A percentile compares a stretch with the other conserved stretches of the same genome.
Conservation (phyloP, 2,329 filamentous ascomycete genomes). For the Pestalotiopsis sp. region DNA sequence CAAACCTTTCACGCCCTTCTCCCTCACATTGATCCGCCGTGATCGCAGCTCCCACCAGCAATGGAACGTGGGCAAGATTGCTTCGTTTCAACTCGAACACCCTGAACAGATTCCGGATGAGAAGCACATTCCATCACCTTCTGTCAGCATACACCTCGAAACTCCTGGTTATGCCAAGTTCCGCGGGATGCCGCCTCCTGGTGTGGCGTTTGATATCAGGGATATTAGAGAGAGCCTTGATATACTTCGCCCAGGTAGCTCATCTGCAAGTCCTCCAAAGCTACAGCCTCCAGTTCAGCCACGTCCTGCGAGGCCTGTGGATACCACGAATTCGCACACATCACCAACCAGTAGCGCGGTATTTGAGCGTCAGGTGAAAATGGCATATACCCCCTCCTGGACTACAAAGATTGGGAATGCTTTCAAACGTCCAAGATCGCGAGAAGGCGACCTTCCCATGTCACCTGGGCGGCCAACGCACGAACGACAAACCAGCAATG, state of each 20-base stretch:
- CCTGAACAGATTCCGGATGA: conserved; percentile 33
- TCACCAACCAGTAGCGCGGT: conserved; percentile 30
- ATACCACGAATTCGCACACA: conserved; percentile 12
- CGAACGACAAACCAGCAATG: conserved; percentile 31
- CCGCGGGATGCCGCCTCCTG: conserved; percentile 45
- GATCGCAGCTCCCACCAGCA: conserved; percentile 70
- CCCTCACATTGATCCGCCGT: conserved; percentile 70
- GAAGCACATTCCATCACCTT: conserved; percentile 35
- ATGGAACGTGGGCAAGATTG: conserved; percentile 75
- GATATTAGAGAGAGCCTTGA: conserved; percentile 17
- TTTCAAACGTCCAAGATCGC: conserved; percentile 39
- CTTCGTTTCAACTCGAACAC: conserved; percentile 52
- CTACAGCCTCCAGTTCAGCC: conserved; percentile 1
- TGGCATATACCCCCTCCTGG: conserved; percentile 58
- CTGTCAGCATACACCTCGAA: conserved; percentile 56
- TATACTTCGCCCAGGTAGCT: conserved; percentile 26
- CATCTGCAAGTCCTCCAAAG: conserved; percentile 3
- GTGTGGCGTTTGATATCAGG: conserved; percentile 9
- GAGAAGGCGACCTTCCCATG: conserved; percentile 26
- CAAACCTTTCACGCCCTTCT: conserved; percentile 47
- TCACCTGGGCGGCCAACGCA: conserved; percentile 34
- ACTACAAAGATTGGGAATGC: conserved; percentile 48
- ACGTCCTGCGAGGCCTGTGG: background rate
- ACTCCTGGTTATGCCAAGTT: conserved; percentile 62
- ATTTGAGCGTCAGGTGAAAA: conserved; percentile 59